A percentile compares a stretch with the other conserved stretches of the same genome.
These are phyloP conservation scores for Agrostemma githago DNA, from an alignment of 148 eudicot genomes.

Conservation along the genomic window DNA sequence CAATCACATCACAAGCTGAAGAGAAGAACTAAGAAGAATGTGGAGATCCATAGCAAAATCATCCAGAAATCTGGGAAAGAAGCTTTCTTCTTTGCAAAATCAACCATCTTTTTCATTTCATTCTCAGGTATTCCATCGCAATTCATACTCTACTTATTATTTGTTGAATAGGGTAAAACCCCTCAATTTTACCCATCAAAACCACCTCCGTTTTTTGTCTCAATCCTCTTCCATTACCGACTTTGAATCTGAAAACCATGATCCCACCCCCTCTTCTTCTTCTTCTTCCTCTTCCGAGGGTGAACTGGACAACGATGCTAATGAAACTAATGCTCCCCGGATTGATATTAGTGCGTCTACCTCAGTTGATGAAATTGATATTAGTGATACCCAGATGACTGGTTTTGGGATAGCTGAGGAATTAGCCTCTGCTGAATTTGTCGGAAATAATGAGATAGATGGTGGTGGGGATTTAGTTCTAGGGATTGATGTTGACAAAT, in stretches of 20 bases:
- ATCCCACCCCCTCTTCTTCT: conserved; percentile 19
- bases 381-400: conserved; percentile 14
- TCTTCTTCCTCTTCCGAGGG: conserved; percentile 26
- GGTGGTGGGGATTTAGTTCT: conserved; percentile 13
- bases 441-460: conserved; percentile 16
- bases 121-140: conserved; percentile 31
- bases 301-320: conserved; percentile 18
- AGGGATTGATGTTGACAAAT: conserved; percentile 35
- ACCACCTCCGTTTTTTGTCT: conserved; percentile 35
- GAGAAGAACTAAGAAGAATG: conserved; percentile 20
- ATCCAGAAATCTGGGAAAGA: conserved; percentile 24
- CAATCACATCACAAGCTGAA: too few relatives aligned
- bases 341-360: neutral
- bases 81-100: conserved; percentile 12
- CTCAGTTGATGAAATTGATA: conserved; percentile 16
- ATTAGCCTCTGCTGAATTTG: conserved; percentile 7
- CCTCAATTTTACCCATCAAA: conserved; percentile 18
- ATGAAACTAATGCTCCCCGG: conserved; percentile 19
- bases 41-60: conserved; percentile 40
- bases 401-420: conserved; percentile 17
- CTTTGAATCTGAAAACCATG: conserved; percentile 27
- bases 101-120: conserved; percentile 10
- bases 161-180: conserved; percentile 9
- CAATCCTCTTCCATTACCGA: conserved; percentile 34
- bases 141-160: conserved; percentile 11